phyloP scores from a whole-genome alignment of 2,329 filamentous ascomycete genomes.

The Knoxdaviesia capensis region DNA sequence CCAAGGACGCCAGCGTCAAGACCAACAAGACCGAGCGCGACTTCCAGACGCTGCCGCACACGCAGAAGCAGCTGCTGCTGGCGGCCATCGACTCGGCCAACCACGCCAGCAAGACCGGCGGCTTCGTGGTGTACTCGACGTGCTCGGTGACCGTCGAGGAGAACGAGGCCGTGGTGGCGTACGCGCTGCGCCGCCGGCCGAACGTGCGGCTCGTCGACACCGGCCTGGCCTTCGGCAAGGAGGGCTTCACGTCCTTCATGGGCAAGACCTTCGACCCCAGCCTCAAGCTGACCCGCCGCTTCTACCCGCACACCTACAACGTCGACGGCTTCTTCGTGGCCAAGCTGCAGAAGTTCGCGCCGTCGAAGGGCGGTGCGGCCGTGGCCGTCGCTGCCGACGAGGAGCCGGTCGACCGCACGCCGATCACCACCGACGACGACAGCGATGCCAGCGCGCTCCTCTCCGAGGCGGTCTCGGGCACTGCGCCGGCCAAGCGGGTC shows the following conservation, averaged over 20 bases:
- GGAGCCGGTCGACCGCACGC: slow-evolving; percentile 13
- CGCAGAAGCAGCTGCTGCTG: slow-evolving; percentile 85
- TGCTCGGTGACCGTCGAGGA: slow-evolving; percentile 91
- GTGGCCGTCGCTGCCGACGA: slow-evolving; percentile 24
- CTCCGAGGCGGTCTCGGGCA: neutral
- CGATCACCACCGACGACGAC: slow-evolving; percentile 2
- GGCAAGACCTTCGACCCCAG: slow-evolving; percentile 80
- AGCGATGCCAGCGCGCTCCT: neutral
- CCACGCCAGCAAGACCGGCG: slow-evolving; percentile 77
- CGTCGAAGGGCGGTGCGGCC: slow-evolving; percentile 7
- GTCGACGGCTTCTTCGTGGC: slow-evolving; percentile 97
- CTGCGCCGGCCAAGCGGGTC: no score
- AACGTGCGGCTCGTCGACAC: slow-evolving; percentile 91
- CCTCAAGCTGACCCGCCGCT: slow-evolving; percentile 65
- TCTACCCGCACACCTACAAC: slow-evolving; percentile 83
- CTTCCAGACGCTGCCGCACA: slow-evolving; percentile 81
- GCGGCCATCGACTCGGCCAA: slow-evolving; percentile 90
- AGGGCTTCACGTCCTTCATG: slow-evolving; percentile 79
- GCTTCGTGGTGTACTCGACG: slow-evolving; percentile 91
- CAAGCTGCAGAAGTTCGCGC: slow-evolving; percentile 84
- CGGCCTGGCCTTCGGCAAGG: slow-evolving; percentile 72
- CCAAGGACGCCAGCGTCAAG: slow-evolving; percentile 92
- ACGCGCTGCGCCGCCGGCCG: slow-evolving; percentile 74
- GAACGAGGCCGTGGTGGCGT: slow-evolving; percentile 77
- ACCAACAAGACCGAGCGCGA: slow-evolving; percentile 95